Evolutionary conservation across 1,284 basidiomycete genomes (phyloP).

Genomic region (Ceratobasidium papillatum): DNA sequence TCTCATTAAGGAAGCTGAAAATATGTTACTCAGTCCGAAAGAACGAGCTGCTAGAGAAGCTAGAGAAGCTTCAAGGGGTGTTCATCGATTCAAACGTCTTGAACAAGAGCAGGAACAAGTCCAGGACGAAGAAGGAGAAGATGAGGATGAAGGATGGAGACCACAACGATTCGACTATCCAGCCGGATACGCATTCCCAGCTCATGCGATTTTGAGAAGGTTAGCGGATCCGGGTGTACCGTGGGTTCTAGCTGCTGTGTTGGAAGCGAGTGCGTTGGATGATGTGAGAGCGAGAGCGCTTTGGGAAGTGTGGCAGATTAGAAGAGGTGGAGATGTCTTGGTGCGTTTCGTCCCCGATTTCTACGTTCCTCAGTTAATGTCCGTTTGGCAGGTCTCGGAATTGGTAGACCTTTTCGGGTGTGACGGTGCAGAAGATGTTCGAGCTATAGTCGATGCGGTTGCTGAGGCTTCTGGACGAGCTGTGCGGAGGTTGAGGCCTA

Average conservation of each 20-base stretch:
- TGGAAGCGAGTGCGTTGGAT: slow-evolving; percentile 39
- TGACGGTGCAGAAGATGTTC: slow-evolving; percentile 21
- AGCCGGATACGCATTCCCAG: slow-evolving; percentile 4
- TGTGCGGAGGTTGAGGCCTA: slow-evolving; percentile 23
- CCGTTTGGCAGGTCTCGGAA: slow-evolving; percentile 11
- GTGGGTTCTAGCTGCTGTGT: slow-evolving; percentile 31
- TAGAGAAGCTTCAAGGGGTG: slow-evolving; percentile 5
- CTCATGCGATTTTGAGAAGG: slow-evolving; percentile 9
- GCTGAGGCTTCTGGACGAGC: slow-evolving; percentile 24
- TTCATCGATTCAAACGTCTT: slow-evolving; percentile 27
- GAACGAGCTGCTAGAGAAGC: slow-evolving; percentile 34
- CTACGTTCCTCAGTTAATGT: neutral
- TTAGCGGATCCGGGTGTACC: slow-evolving; percentile 37
- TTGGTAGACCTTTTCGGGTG: slow-evolving; percentile 28
- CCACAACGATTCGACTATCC: slow-evolving; percentile 39
- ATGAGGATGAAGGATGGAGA: slow-evolving; percentile 21
- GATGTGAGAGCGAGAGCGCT: slow-evolving; percentile 29
- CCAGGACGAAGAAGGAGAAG: neutral
- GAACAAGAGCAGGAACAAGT: neutral
- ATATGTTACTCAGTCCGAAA: slow-evolving; percentile 12
- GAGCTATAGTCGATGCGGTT: slow-evolving; percentile 15
- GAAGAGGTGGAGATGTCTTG: slow-evolving; percentile 9
- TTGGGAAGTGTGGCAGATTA: slow-evolving; percentile 37
- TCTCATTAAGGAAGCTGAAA: slow-evolving; percentile 26
- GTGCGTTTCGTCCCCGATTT: neutral